Evolutionary conservation across 1,284 basidiomycete species (phyloP), one percentile per base, ranked within the genome.

Genomic region (Acaromyces ingoldii): DNA sequence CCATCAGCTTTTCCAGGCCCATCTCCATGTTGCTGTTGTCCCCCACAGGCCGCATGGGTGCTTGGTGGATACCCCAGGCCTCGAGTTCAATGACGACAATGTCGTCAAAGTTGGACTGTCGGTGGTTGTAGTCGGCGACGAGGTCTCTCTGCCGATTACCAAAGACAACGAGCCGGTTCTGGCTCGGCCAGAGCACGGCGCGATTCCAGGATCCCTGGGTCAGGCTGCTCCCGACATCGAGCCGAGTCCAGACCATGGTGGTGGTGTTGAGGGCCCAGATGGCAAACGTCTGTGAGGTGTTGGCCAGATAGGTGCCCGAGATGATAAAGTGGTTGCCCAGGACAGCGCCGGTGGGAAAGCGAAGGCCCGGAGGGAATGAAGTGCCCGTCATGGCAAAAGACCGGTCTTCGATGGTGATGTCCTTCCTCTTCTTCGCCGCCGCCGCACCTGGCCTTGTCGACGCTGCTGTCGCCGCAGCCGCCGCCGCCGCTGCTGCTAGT

Each of bases 81-180:
- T 72, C 69, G 33, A 72, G 60, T 42, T 72, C 67, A 33, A 72
- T 57, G 26, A 66, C 51, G 4, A 67, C 58, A 17, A 72, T 59
- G 44, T 72, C 67, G 29, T 70, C 65, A 57, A 62, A 72, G 45
- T 72, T 72, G 41, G 65, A 65, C 51, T 72, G 69, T 33, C 69
- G 64, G 49, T 70, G 69, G 40, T 72, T 72, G 62, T 72, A 72
- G 55, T 72, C 69, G 45, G 56, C 57, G 38, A 72, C 69, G 3
- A 72, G 64, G 37, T 70, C 67, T 13, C 69, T 55, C 36, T 60
- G 65, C 51, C 67, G 62, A 49, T 72, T 54, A 13, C 69, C 69
- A 17, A 72, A 58, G 11, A 72, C 57, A 19, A 72, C 29, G 24
- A 72, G 60, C 11, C 62, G 58, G 36, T 67, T 67, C 51, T 60